A percentile compares a stretch with the other conserved stretches of the same genome.
These are phyloP conservation scores for Stemphylium vesicarium DNA, from an alignment of 2,329 filamentous ascomycete species.

Conservation along the genomic window DNA sequence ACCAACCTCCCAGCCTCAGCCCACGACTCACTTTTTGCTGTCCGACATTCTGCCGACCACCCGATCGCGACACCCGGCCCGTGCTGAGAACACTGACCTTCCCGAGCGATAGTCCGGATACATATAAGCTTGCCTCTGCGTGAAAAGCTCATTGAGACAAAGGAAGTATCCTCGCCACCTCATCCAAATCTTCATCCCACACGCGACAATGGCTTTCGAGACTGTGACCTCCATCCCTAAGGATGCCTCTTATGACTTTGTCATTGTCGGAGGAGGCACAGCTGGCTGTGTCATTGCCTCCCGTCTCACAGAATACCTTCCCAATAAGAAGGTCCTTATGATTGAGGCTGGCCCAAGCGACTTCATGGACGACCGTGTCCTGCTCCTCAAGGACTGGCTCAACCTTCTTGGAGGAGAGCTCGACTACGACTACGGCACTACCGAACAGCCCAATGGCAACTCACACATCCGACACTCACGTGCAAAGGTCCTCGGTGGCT, in stretches of 20 bases:
- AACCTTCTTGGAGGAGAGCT: conserved; percentile 81
- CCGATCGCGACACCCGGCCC: conserved; percentile 4
- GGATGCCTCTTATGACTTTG: conserved; percentile 75
- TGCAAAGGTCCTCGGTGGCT: conserved; percentile 89
- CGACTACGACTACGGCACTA: conserved; percentile 90
- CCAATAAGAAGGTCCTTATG: conserved; percentile 78
- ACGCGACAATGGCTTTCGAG: conserved; percentile 35
- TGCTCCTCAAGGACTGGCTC: conserved; percentile 87
- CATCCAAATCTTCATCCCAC: conserved; percentile 3
- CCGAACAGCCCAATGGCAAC: conserved; percentile 89
- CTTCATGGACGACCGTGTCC: conserved; percentile 84
- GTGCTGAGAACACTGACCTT: not conserved
- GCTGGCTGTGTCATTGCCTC: conserved; percentile 85
- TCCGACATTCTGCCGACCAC: conserved; percentile 19
- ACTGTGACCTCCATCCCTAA: conserved; percentile 68
- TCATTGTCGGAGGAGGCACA: conserved; percentile 84
- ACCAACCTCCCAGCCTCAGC: conserved; percentile 14
- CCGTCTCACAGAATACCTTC: conserved; percentile 81
- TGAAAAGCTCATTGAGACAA: conserved; percentile 1
- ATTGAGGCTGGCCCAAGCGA: conserved; percentile 91
- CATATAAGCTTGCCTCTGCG: conserved; percentile 12
- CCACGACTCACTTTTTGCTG: conserved; percentile 2
- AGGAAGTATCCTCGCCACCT: conserved; percentile 1
- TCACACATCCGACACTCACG: conserved; percentile 90
- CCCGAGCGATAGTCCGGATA: conserved; percentile 3